Evolutionary conservation across 1,284 basidiomycete species (phyloP), one percentile per base, ranked within the genome.

Genomic region (Leccinum insolens): DNA sequence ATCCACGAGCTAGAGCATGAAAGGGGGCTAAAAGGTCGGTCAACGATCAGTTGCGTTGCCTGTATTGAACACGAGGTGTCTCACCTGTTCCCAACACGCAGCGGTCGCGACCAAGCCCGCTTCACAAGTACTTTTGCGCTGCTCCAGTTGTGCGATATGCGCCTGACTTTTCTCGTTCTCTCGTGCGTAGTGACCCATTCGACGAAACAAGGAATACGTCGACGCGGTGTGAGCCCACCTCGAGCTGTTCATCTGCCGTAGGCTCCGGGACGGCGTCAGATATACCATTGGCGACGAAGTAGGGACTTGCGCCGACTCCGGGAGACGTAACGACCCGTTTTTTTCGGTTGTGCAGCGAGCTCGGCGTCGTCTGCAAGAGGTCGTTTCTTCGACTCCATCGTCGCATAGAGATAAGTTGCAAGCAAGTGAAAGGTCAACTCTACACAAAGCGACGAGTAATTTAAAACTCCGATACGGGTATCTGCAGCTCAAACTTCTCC

Each of bases 81-180:
- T 69, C 79, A 96, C 95, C 85, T 96, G 94, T 69, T 88, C 85
- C 95, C 95, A 96, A 78, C 94, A 96, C n/a, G 94, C 88, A 70
- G 93, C 89, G 73, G 96, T 88, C 31, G 93, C 91, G 62, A 91
- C 89, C 67, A 96, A 78, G 64, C 90, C 90, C 3, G 91, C 91
- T 77, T 96, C 92, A 73, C 91, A 91, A 11, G 88, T 88, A 67
- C 82, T 85, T 77, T 90, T 89, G 72, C 90, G 86, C 71, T 85
- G 86, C 78, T 95, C 92, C 59, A 96, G 79, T 71, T 93, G 89
- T 70, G 86, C 85, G 63, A 94, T 89, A 70, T 88, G 86, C 74
- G 82, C 80, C 71, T 88, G 84, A 71, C 89, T 89, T 63, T 90
- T 88, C 74, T 93, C 88, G 76, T 90, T 86, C 80, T 95, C 91